These are phyloP conservation scores for Bipolaris bicolor DNA, from an alignment of 2,329 filamentous ascomycete species.

Conservation along the genomic window DNA sequence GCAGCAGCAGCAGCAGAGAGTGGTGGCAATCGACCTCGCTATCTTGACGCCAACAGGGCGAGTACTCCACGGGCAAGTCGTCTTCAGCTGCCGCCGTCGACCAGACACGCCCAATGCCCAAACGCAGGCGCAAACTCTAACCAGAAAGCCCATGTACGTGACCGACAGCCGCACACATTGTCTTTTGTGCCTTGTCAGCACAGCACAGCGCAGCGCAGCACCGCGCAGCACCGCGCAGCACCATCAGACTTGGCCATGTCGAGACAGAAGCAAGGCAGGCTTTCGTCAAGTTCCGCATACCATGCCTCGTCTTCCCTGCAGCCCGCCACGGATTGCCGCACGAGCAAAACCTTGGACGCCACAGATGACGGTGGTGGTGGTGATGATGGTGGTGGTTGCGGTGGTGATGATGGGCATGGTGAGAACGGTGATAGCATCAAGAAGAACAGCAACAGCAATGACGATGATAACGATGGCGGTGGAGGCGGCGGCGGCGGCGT, in stretches of 20 bases:
- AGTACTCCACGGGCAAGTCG: background rate
- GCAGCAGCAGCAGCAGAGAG: background rate
- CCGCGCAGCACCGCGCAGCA: no score
- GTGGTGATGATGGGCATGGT: background rate
- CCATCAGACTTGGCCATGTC: constrained; percentile 15
- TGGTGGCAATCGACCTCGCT: constrained; percentile 1
- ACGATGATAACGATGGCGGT: background rate
- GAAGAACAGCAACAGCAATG: background rate
- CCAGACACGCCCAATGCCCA: background rate
- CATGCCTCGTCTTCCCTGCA: background rate
- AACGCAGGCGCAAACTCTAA: background rate
- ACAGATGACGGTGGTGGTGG: background rate
- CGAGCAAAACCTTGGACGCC: constrained; percentile 1
- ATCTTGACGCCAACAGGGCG: background rate
- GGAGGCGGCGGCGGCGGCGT: no score
- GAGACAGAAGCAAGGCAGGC: constrained; percentile 17
- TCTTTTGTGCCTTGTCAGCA: constrained; percentile 16
- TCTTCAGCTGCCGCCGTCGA: constrained; percentile 3
- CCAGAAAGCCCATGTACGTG: constrained; percentile 1
- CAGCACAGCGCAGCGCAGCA: background rate
- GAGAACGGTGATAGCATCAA: background rate
- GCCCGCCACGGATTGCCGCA: background rate
- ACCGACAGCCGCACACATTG: constrained; percentile 5
- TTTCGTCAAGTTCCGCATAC: constrained; percentile 21
- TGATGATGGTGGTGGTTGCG: background rate